Evolutionary conservation across 2,329 filamentous ascomycete genomes (phyloP).

Genomic region (Botrytis elliptica): DNA sequence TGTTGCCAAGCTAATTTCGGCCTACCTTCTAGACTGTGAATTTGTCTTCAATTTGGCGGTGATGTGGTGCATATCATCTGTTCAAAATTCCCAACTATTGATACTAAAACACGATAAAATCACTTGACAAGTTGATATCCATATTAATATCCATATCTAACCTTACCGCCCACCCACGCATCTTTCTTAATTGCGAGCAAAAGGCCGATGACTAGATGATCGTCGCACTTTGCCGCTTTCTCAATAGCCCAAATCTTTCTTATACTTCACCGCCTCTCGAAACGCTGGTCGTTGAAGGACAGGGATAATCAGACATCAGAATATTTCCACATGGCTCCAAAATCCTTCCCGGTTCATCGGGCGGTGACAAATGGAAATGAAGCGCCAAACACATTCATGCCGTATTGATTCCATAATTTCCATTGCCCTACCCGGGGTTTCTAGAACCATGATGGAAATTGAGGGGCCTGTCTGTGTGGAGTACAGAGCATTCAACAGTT

Average conservation of each 20-base stretch:
- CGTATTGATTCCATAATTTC: constrained; percentile 5
- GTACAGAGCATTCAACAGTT: constrained; percentile 8
- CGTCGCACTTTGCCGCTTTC: constrained; percentile 2
- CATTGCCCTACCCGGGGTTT: constrained; percentile 21
- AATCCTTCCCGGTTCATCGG: constrained; percentile 9
- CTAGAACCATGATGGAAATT: constrained; percentile 26
- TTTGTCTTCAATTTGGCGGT: background rate
- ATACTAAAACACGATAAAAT: background rate
- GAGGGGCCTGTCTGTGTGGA: constrained; percentile 12
- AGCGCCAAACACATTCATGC: constrained; percentile 25
- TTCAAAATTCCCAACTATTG: background rate
- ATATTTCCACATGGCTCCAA: constrained; percentile 12
- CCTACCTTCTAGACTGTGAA: background rate
- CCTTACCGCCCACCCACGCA: background rate
- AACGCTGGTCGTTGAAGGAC: constrained; percentile 28
- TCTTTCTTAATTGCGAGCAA: background rate
- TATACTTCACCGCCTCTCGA: constrained; percentile 19
- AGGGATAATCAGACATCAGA: constrained; percentile 24
- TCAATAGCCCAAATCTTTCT: background rate
- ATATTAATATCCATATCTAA: background rate
- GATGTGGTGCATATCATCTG: background rate
- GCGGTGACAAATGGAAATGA: constrained; percentile 22
- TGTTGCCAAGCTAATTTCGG: background rate
- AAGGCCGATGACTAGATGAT: background rate
- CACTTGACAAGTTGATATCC: constrained; percentile 1